A percentile compares a stretch with the other conserved stretches of the same genome.
phyloP scores from a whole-genome alignment of 2,329 filamentous ascomycete species.

The Penicillium nordicum region DNA sequence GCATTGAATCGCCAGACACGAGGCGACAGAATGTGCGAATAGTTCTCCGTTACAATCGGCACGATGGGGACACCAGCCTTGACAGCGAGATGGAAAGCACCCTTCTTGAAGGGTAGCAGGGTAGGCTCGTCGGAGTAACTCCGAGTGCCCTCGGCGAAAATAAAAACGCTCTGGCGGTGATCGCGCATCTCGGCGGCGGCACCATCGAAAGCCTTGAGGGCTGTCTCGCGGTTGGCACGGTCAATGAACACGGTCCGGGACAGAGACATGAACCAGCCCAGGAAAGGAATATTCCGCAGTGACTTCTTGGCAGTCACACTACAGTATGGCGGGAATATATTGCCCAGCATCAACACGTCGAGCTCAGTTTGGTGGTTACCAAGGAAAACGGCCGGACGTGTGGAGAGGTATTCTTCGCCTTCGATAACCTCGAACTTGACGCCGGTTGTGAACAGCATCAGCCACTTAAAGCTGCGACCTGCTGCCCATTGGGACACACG shows the following conservation, averaged over 20 bases:
- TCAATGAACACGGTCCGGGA: constrained; percentile 94
- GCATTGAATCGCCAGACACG: constrained; percentile 63
- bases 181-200: constrained; percentile 75
- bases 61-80: constrained; percentile 92
- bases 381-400: constrained; percentile 82
- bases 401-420: constrained; percentile 62
- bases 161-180: constrained; percentile 59
- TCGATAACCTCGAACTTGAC: constrained; percentile 70
- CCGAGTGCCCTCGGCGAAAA: constrained; percentile 76
- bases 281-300: constrained; percentile 72
- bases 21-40: constrained; percentile 67
- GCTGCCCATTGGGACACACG: constrained; percentile 82
- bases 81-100: constrained; percentile 91
- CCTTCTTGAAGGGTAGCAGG: constrained; percentile 96
- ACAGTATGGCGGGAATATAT: constrained; percentile 86
- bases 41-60: constrained; percentile 77
- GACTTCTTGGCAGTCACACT: constrained; percentile 89
- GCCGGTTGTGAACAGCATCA: constrained; percentile 72
- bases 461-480: constrained; percentile 73
- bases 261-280: constrained; percentile 92
- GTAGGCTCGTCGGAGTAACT: constrained; percentile 79
- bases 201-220: constrained; percentile 77
- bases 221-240: constrained; percentile 76
- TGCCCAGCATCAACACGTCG: constrained; percentile 86
- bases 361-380: constrained; percentile 96